Evolutionary conservation across 495 filamentous ascomycete species (phyloP).

Genomic region (Gamarada debralockiae): DNA sequence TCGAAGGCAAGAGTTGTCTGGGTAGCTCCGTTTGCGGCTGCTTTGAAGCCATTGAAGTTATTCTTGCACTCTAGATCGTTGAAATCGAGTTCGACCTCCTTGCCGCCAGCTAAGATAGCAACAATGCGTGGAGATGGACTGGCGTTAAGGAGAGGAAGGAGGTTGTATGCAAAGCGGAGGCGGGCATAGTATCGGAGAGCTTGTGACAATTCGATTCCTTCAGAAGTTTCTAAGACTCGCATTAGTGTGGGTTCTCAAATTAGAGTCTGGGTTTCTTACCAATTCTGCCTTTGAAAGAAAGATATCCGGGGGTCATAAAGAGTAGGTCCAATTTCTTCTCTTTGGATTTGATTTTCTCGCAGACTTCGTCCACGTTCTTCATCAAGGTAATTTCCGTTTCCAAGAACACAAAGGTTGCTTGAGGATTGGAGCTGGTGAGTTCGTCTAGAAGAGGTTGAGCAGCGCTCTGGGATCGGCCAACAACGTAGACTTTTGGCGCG

Average conservation of each 20-base stretch:
- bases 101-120: constrained; percentile 23
- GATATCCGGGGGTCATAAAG: constrained; percentile 25
- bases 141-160: constrained; percentile 24
- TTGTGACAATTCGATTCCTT: constrained; percentile 26
- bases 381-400: constrained; percentile 27
- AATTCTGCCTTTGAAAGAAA: constrained; percentile 16
- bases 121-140: constrained; percentile 21
- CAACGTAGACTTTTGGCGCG: constrained; percentile 31
- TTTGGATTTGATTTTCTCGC: constrained; percentile 23
- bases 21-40: constrained; percentile 16
- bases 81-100: constrained; percentile 18
- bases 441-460: constrained; percentile 34
- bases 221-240: constrained; percentile 18
- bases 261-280: constrained; percentile 14
- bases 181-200: constrained; percentile 30
- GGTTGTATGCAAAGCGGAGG: constrained; percentile 20
- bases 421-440: constrained; percentile 13
- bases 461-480: constrained; percentile 37
- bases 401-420: constrained; percentile 22
- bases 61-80: constrained; percentile 22
- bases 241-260: constrained; percentile 1
- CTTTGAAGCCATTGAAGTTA: constrained; percentile 20
- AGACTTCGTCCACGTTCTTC: constrained; percentile 25
- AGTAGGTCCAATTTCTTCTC: constrained; percentile 27
- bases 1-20: constrained; percentile 31